Evolutionary conservation across 768 basidiomycete species (phyloP).

Genomic region (Kwoniella europaea): DNA sequence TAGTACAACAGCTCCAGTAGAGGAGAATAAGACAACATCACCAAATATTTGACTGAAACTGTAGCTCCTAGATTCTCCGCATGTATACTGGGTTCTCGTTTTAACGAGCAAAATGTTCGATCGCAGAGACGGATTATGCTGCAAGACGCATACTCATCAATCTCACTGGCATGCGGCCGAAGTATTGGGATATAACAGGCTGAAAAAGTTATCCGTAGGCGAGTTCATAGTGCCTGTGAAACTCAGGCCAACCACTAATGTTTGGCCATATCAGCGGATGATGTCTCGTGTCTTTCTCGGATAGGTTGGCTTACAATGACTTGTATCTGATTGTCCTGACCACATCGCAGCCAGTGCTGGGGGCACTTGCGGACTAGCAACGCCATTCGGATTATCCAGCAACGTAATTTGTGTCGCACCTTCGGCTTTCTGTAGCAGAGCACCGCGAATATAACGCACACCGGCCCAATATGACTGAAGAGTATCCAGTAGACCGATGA

Average conservation of each 20-base stretch:
- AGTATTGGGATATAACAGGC: conserved; percentile 1
- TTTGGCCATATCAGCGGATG: neutral
- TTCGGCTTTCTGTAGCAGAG: conserved; percentile 31
- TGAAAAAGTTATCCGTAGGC: conserved; percentile 19
- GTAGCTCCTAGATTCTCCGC: no score
- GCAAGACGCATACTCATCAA: no score
- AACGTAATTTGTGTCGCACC: conserved; percentile 20
- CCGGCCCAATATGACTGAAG: conserved; percentile 30
- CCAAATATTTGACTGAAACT: no score
- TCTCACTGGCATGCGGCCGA: no score
- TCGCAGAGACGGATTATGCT: no score
- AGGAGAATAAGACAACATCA: no score
- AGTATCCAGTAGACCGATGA: conserved; percentile 11
- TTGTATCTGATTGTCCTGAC: conserved; percentile 4
- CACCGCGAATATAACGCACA: conserved; percentile 30
- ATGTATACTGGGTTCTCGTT: no score
- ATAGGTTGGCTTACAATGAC: conserved; percentile 5
- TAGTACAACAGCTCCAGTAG: no score
- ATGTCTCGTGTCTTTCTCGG: no score
- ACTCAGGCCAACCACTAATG: conserved; percentile 30
- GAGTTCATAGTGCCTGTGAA: conserved; percentile 36
- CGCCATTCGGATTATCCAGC: neutral
- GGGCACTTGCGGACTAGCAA: neutral
- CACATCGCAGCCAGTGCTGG: conserved; percentile 9
- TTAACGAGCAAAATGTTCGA: no score